Percentiles rank a stretch among this genome's conserved stretches.
These are phyloP conservation scores for Lodderomyces jiufengensis DNA, from an alignment of 1,139 yeast species.

Conservation along the genomic window DNA sequence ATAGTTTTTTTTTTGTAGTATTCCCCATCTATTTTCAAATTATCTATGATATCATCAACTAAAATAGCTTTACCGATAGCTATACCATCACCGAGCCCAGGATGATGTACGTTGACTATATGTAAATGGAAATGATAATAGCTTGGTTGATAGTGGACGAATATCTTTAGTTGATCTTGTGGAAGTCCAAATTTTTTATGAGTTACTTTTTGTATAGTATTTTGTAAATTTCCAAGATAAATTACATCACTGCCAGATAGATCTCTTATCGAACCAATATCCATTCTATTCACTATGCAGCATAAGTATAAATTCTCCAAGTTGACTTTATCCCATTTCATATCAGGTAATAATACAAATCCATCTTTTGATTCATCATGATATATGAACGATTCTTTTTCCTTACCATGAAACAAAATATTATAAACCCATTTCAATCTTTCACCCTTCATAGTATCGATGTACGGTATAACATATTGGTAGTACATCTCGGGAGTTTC, in stretches of 20 bases:
- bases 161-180: constrained; percentile 59
- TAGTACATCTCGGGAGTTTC: constrained; percentile 82
- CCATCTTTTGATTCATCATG: constrained; percentile 55
- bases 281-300: constrained; percentile 69
- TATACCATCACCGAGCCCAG: constrained; percentile 71
- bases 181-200: constrained; percentile 35
- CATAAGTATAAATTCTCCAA: constrained; percentile 71
- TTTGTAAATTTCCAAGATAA: constrained; percentile 48
- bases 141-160: constrained; percentile 91
- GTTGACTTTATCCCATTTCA: constrained; percentile 89
- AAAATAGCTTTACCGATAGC: constrained; percentile 79
- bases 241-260: constrained; percentile 52
- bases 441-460: constrained; percentile 70
- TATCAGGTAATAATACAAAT: constrained; percentile 66
- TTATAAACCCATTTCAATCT: constrained; percentile 88
- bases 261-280: constrained; percentile 76
- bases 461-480: constrained; percentile 66
- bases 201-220: constrained; percentile 46
- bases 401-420: constrained; percentile 78
- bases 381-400: constrained; percentile 70
- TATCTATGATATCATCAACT: constrained; percentile 78
- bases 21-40: constrained; percentile 50
- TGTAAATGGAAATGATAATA: constrained; percentile 95
- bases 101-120: constrained; percentile 71
- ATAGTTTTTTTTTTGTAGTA: constrained; percentile 38